phyloP scores from a whole-genome alignment of 1,139 yeast genomes.

The Blastobotrys persicus region DNA sequence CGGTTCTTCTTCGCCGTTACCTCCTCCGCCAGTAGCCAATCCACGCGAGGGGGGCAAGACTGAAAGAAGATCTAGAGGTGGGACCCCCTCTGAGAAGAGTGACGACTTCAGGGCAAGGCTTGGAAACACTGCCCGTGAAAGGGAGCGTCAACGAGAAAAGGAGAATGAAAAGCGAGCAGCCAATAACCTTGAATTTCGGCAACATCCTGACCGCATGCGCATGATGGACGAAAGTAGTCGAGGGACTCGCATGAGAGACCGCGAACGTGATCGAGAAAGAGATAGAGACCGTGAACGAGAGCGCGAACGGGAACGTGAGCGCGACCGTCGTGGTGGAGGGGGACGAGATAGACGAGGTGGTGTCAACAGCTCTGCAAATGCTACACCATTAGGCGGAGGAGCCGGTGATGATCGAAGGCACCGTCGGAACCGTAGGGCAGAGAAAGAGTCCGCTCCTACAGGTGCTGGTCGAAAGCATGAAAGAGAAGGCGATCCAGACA shows the following conservation, averaged over 20 bases:
- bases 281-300: conserved; percentile 17
- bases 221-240: not conserved
- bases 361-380: conserved; percentile 6
- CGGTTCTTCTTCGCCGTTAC: conserved; percentile 4
- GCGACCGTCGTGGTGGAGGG: conserved; percentile 12
- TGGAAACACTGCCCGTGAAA: conserved; percentile 7
- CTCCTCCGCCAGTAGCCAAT: not conserved
- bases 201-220: not conserved
- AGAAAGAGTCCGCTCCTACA: conserved; percentile 9
- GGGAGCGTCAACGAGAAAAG: conserved; percentile 16
- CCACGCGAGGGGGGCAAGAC: not conserved
- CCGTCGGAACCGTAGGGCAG: conserved; percentile 18
- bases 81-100: not conserved
- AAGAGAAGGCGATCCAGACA: conserved; percentile 9
- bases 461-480: conserved; percentile 8
- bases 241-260: conserved; percentile 15
- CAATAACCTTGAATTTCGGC: conserved; percentile 11
- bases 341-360: conserved; percentile 15
- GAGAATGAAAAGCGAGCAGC: conserved; percentile 18
- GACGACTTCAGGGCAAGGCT: conserved; percentile 5
- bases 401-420: conserved; percentile 18
- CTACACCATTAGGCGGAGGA: conserved; percentile 2
- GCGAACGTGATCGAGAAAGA: conserved; percentile 14
- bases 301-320: conserved; percentile 13
- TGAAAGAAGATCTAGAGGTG: not conserved